Conservation (phyloP, 805 yeast species). For the Yamadazyma laniorum region DNA sequence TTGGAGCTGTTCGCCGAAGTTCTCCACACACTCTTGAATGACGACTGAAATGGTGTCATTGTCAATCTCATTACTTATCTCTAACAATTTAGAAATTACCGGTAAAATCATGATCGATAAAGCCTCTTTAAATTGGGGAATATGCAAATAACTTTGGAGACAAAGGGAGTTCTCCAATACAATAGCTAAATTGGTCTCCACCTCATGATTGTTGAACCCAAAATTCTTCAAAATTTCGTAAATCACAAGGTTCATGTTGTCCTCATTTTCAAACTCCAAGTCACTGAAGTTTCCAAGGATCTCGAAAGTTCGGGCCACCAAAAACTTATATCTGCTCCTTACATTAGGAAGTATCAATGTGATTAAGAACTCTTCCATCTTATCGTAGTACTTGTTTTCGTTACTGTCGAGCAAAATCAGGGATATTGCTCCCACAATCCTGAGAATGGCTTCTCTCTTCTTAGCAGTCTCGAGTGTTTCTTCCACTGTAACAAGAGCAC, state of each 20-base stretch:
- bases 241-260: slow-evolving; percentile 24
- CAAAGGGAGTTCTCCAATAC: slow-evolving; percentile 84
- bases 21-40: slow-evolving; percentile 93
- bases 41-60: slow-evolving; percentile 84
- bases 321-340: slow-evolving; percentile 56
- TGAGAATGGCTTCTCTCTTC: slow-evolving; percentile 73
- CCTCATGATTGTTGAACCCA: slow-evolving; percentile 17
- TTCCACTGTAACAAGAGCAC: slow-evolving; percentile 27
- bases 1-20: slow-evolving; percentile 77
- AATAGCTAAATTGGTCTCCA: slow-evolving; percentile 56
- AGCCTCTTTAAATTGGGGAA: slow-evolving; percentile 65
- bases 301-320: slow-evolving; percentile 75
- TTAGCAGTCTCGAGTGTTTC: slow-evolving; percentile 51
- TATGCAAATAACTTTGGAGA: slow-evolving; percentile 70
- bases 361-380: slow-evolving; percentile 68
- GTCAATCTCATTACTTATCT: slow-evolving; percentile 76
- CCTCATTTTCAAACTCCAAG: slow-evolving; percentile 44
- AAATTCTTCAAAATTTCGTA: slow-evolving; percentile 31
- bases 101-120: slow-evolving; percentile 69
- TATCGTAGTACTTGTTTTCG: slow-evolving; percentile 45
- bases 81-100: slow-evolving; percentile 76
- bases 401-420: slow-evolving; percentile 54
- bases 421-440: slow-evolving; percentile 74
- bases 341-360: slow-evolving; percentile 72
- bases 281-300: slow-evolving; percentile 63